A percentile compares a stretch with the other conserved stretches of the same genome.
These are phyloP conservation scores for Globisporangium sylvaticum DNA, from an alignment of 352 stramenopile genomes.

Conservation along the genomic window DNA sequence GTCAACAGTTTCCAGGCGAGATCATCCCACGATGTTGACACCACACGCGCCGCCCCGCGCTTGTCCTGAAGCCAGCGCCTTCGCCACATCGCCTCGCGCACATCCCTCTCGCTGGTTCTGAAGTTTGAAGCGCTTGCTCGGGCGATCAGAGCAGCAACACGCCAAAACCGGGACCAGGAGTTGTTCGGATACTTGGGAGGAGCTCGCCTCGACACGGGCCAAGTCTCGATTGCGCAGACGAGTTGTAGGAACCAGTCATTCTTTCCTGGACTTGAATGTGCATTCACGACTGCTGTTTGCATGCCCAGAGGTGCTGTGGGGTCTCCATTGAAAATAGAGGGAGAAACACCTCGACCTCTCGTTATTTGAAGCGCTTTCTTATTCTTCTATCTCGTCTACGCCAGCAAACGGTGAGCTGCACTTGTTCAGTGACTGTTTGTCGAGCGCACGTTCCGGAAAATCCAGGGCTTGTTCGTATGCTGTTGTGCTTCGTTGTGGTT, in stretches of 20 bases:
- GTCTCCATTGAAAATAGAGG: not conserved
- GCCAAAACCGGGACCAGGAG: not conserved
- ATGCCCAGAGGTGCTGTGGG: not conserved
- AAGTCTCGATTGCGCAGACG: not conserved
- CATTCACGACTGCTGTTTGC: not conserved
- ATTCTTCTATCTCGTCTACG: too few species aligned
- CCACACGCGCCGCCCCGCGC: not conserved
- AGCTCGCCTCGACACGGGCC: too few species aligned
- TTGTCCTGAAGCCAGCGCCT: conserved; percentile 6
- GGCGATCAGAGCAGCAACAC: conserved; percentile 1
- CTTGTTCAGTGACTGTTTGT: too few species aligned
- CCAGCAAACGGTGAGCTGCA: not conserved
- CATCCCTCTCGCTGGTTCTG: not conserved
- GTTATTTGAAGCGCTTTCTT: too few species aligned
- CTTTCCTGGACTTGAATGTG: not conserved
- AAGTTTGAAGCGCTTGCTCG: conserved; percentile 7
- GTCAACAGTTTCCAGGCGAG: not conserved
- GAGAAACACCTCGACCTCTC: not conserved
- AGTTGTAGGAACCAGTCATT: not conserved
- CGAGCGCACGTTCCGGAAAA: not conserved
- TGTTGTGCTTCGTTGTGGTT: too few species aligned
- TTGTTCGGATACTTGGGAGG: not conserved
- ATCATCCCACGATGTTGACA: conserved; percentile 18
- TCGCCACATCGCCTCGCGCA: not conserved
- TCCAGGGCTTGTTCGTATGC: not conserved